Evolutionary conservation across 805 yeast species (phyloP).

Genomic region (Cyberlindnera sargentensis): DNA sequence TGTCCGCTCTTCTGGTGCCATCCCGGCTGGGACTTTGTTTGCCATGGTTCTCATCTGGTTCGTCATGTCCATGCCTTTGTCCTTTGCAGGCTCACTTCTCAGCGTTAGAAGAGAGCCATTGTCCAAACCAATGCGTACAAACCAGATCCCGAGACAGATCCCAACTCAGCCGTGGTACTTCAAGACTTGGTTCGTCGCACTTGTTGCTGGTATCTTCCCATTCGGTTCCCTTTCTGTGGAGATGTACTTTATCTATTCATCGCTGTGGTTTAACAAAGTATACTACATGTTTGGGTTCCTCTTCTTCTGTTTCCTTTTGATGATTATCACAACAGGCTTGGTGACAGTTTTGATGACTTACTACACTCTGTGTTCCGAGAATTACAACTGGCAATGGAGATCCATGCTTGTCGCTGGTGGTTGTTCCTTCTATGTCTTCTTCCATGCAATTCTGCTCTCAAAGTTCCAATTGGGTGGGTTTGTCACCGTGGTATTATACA

Average conservation of each 20-base stretch:
- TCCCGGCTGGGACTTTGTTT: slow-evolving; percentile 84
- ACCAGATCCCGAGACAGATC: slow-evolving; percentile 94
- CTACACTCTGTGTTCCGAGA: slow-evolving; percentile 80
- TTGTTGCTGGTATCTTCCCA: slow-evolving; percentile 87
- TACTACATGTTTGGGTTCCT: slow-evolving; percentile 97
- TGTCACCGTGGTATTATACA: slow-evolving; percentile 68
- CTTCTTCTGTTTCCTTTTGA: slow-evolving; percentile 78
- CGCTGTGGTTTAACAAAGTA: slow-evolving; percentile 89
- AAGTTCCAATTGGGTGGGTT: slow-evolving; percentile 66
- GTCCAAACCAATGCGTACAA: slow-evolving; percentile 78
- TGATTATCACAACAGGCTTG: slow-evolving; percentile 73
- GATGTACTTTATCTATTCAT: slow-evolving; percentile 84
- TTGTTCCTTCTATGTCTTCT: slow-evolving; percentile 73
- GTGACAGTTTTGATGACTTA: slow-evolving; percentile 78
- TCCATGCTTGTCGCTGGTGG: slow-evolving; percentile 84
- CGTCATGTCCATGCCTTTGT: slow-evolving; percentile 73
- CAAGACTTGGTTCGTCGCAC: slow-evolving; percentile 55
- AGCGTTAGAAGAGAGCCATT: slow-evolving; percentile 57
- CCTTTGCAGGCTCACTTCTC: slow-evolving; percentile 73
- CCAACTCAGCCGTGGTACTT: slow-evolving; percentile 87
- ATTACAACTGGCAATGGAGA: slow-evolving; percentile 98
- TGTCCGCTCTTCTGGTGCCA: slow-evolving; percentile 86
- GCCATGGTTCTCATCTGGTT: slow-evolving; percentile 84
- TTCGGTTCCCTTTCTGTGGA: slow-evolving; percentile 94
- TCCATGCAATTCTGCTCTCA: slow-evolving; percentile 74